These are phyloP conservation scores for Macaranga tanarius DNA, from an alignment of 441 rosid species.

Conservation along the genomic window DNA sequence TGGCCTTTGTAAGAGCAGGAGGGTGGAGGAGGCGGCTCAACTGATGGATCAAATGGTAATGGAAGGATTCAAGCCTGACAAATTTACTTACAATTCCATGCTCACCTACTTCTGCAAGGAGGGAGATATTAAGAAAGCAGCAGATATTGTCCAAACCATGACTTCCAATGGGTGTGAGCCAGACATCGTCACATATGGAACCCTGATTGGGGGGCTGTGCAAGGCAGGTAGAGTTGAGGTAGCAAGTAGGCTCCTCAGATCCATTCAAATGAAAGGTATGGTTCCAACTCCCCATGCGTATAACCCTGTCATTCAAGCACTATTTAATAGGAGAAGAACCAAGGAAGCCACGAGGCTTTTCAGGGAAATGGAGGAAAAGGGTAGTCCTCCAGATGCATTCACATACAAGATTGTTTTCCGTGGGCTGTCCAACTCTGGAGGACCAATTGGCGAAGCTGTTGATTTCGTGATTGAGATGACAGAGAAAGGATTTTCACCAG, in stretches of 20 bases:
- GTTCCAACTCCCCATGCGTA: conserved; percentile 69
- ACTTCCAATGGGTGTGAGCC: conserved; percentile 75
- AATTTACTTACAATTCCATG: conserved; percentile 81
- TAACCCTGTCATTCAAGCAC: conserved; percentile 81
- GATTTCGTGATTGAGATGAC: conserved; percentile 76
- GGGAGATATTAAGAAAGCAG: conserved; percentile 80
- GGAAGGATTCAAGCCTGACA: conserved; percentile 88
- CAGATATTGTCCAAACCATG: conserved; percentile 82
- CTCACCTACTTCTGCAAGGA: conserved; percentile 70
- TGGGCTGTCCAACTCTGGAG: conserved; percentile 80
- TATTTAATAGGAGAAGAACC: conserved; percentile 55
- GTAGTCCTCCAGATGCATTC: conserved; percentile 58
- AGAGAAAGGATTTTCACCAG: conserved; percentile 70
- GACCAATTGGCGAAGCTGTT: conserved; percentile 84
- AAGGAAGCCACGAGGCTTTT: conserved; percentile 75
- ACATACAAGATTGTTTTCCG: conserved; percentile 73
- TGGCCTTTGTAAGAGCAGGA: conserved; percentile 70
- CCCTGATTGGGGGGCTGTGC: conserved; percentile 78
- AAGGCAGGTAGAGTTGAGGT: conserved; percentile 77
- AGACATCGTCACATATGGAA: conserved; percentile 79
- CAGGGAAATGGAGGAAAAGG: conserved; percentile 75
- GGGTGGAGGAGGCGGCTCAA: conserved; percentile 84
- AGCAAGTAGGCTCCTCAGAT: conserved; percentile 71
- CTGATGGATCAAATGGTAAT: conserved; percentile 96
- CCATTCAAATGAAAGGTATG: conserved; percentile 77